Evolutionary conservation across 2,329 filamentous ascomycete species (phyloP), one percentile per base, ranked within the genome.

Genomic region (Alternaria angustiovoidea): DNA sequence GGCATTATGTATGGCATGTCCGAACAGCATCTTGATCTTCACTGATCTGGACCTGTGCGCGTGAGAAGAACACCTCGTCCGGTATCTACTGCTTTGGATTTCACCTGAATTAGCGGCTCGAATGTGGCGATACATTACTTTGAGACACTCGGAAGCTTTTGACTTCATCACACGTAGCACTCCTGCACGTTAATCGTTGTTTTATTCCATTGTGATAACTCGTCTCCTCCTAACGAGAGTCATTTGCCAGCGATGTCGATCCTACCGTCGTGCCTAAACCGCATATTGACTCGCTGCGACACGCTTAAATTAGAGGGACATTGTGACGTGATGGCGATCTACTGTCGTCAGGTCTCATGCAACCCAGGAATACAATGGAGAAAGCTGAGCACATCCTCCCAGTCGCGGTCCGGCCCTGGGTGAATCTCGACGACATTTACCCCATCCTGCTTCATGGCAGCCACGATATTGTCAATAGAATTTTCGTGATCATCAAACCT

Each of bases 61-160:
- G 81, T 78, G 63, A 83, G 81, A 83, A 59, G 65, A 73, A 81
- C 79, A 30, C 54, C 59, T 72, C 77, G 79, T 81, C 81, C 81
- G 76, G 82, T 84, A 84, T 84, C 82, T 84, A 79, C 82, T 79
- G 81, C 81, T 82, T 77, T 76, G 75, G 81, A 83, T 79, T 76
- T 76, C 67, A 75, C 71, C 79, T 80, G 79, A 82, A 82, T 76
- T 76, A 80, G 81, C 79, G 81, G 82, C 79, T 84, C 82, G 82
- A 79, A 79, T 80, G 81, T 77, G 79, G 80, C 80, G 81, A 78
- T 72, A 83, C 80, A 83, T 75, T n/a, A 34, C 14, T 38, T 49
- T 44, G 39, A 34, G 20, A 42, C 38, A 18, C 18, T 20, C 36
- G 14, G 14, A 14, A 49, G 36, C 43, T 32, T 14, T 30, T 46